A percentile compares a stretch with the other conserved stretches of the same genome.
Conservation (phyloP, 306 rosid genomes). For the Begonia peltatifolia region DNA sequence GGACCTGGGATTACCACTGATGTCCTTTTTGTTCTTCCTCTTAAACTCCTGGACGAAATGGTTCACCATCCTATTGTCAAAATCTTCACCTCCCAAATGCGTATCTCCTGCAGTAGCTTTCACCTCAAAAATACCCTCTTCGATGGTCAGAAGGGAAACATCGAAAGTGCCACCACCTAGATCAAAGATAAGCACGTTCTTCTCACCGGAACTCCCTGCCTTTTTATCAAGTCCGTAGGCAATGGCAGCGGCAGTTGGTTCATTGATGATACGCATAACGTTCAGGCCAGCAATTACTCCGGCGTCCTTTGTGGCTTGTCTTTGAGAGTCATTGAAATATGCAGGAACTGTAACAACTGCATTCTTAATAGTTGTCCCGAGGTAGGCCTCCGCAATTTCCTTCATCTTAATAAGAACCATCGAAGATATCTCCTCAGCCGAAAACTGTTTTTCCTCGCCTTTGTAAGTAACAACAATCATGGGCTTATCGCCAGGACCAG, state of each 20-base stretch:
- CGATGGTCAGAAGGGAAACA: constrained; percentile 24
- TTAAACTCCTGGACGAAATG: constrained; percentile 25
- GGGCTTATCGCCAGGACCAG: constrained; percentile 24
- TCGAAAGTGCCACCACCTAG: constrained; percentile 30
- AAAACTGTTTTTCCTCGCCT: constrained; percentile 20
- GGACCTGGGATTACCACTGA: constrained; percentile 17
- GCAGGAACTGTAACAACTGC: constrained; percentile 32
- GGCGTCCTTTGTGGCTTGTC: constrained; percentile 29
- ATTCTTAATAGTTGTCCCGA: constrained; percentile 13
- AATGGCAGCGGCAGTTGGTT: constrained; percentile 26
- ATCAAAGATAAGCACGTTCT: constrained; percentile 26
- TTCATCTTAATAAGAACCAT: constrained; percentile 26
- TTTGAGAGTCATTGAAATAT: constrained; percentile 19
- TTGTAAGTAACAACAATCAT: constrained; percentile 21
- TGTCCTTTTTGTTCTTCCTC: constrained; percentile 22
- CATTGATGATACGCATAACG: constrained; percentile 26
- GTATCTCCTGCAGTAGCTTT: constrained; percentile 26
- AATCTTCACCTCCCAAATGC: constrained; percentile 29
- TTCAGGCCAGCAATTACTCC: constrained; percentile 21
- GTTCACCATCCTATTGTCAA: constrained; percentile 21
- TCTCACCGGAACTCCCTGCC: constrained; percentile 1
- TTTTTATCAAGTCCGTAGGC: constrained; percentile 32
- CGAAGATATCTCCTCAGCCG: constrained; percentile 24
- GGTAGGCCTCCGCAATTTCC: constrained; percentile 23
- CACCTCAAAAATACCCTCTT: constrained; percentile 19